phyloP scores from a whole-genome alignment of 2,329 filamentous ascomycete genomes.

The Colletotrichum salicis region DNA sequence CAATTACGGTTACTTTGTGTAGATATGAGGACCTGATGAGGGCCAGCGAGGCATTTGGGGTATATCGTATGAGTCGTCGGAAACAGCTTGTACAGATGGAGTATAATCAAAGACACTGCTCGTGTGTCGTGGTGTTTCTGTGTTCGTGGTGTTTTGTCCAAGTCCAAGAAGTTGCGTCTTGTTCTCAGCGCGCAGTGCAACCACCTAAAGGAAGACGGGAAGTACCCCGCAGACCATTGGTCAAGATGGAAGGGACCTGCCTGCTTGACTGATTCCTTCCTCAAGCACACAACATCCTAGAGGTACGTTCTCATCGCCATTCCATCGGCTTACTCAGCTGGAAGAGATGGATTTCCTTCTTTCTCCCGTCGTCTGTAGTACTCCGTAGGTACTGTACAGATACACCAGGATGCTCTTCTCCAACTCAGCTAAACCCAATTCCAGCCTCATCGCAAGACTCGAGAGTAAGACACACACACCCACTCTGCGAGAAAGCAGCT shows the following conservation, averaged over 20 bases:
- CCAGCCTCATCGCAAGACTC: conserved; percentile 4
- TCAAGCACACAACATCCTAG: not conserved
- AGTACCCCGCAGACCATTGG: no score
- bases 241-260: not conserved
- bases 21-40: not conserved
- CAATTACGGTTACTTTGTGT: not conserved
- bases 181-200: not conserved
- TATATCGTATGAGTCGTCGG: not conserved
- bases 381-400: not conserved
- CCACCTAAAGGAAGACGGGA: no score
- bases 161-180: not conserved
- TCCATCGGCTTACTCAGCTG: no score
- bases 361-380: no score
- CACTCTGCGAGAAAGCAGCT: not conserved
- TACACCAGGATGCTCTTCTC: not conserved
- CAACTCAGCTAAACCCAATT: not conserved
- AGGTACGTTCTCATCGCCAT: not conserved
- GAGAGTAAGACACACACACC: not conserved
- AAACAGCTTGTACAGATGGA: not conserved
- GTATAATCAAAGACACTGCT: not conserved
- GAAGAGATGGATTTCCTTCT: no score
- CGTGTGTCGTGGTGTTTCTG: not conserved
- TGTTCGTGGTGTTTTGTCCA: not conserved
- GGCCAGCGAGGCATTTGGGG: not conserved
- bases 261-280: not conserved